These are phyloP conservation scores for Yamadazyma insecticola DNA, from an alignment of 805 yeast species.

Conservation along the genomic window DNA sequence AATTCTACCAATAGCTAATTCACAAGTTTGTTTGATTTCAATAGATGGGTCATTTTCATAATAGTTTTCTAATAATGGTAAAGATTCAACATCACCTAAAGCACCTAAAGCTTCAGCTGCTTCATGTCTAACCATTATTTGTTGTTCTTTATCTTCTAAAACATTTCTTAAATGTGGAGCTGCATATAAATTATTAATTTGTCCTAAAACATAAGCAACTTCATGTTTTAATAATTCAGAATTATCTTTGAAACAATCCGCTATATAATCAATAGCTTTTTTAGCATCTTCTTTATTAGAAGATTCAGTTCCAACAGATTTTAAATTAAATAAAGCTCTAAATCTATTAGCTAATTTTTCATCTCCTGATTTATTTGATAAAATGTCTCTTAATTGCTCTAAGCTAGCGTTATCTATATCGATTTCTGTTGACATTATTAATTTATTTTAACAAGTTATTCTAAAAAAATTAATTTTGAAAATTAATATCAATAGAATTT, in stretches of 20 bases:
- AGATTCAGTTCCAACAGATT: conserved; percentile 78
- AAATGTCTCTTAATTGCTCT: conserved; percentile 69
- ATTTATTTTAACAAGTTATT: too few species aligned
- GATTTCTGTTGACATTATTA: conserved; percentile 18
- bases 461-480: too few species aligned
- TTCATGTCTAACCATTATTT: conserved; percentile 97
- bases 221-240: conserved; percentile 95
- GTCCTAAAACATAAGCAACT: conserved; percentile 96
- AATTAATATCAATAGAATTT: too few species aligned
- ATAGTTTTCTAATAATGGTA: conserved; percentile 62
- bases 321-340: conserved; percentile 89
- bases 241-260: conserved; percentile 73
- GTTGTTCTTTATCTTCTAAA: conserved; percentile 62
- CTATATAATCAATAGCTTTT: conserved; percentile 74
- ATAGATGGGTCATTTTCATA: conserved; percentile 68
- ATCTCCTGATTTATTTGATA: conserved; percentile 61
- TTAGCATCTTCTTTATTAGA: conserved; percentile 49
- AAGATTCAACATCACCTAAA: conserved; percentile 72
- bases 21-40: conserved; percentile 96
- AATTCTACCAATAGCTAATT: conserved; percentile 91
- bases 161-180: conserved; percentile 73
- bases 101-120: conserved; percentile 99
- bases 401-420: conserved; percentile 41
- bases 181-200: conserved; percentile 78
- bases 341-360: conserved; percentile 81